Evolutionary conservation across 148 eudicot species (phyloP), one percentile per base, ranked within the genome.

Genomic region (Vaccinium myrtillus): DNA sequence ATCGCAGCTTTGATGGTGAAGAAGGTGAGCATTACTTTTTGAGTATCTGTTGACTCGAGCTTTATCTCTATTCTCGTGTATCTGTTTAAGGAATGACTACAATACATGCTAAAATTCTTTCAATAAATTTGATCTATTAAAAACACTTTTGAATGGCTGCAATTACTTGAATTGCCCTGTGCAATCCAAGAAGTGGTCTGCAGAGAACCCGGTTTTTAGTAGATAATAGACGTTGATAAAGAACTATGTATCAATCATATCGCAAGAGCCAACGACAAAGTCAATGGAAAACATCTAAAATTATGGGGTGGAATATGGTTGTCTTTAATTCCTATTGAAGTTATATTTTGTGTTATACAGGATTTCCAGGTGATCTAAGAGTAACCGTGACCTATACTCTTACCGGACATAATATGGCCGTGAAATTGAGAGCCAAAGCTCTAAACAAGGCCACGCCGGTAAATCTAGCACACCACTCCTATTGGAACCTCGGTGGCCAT

Each of bases 401-500:
- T 6, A 46, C 79, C 19, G 25, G 70, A 3, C 84, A 85, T n/a
- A 81, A 90, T 70, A 61, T 95, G 32, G 63, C 73, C 6, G 82
- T 95, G 49, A 59, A 21, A 25, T 94, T 95, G 98, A 83, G 54
- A 67, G 98, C 95, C 23, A 88, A 88, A 84, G 85, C 98, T 2
- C 27, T 88, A 36, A 92, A 91, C 91, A 95, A 94, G 88, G 89
- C 98, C 70, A 95, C 98, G 3, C 98, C 98, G 3, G 91, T 95
- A 7, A 95, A 93, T 83, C 89, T 95, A 15, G 98, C 98, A 4
- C 93, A 92, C 55, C 98, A 95, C 81, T 84, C 91, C 30, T 95
- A 95, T 84, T 95, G 98, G 98, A 95, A 95, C 89, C 93, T 95
- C 0, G 94, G 93, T 46, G 96, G 96, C 51, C 95, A 94, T 27